Evolutionary conservation across 2,329 filamentous ascomycete species (phyloP).

Genomic region (Fusarium bulbicola): DNA sequence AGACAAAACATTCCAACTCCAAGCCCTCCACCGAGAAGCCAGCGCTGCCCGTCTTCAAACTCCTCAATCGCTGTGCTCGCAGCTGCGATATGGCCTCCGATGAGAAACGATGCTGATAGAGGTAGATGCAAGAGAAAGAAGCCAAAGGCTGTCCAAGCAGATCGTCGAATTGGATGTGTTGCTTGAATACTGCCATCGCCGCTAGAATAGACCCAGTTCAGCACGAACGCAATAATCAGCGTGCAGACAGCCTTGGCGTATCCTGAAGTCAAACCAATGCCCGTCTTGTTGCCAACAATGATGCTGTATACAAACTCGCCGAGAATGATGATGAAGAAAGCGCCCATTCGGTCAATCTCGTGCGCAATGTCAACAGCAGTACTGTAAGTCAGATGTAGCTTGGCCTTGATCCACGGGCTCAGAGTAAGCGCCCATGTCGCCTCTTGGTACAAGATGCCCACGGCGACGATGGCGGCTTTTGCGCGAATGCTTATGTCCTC

Average conservation of each 20-base stretch:
- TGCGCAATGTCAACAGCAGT: conserved; percentile 60
- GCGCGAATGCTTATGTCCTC: conserved; percentile 50
- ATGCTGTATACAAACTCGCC: conserved; percentile 60
- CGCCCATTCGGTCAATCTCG: conserved; percentile 59
- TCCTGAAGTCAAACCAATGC: conserved; percentile 53
- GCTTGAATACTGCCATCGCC: conserved; percentile 56
- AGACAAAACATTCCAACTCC: conserved; percentile 57
- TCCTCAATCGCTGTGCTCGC: conserved; percentile 50
- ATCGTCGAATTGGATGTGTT: conserved; percentile 57
- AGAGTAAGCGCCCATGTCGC: conserved; percentile 55
- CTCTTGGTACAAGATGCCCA: conserved; percentile 55
- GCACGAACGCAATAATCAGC: conserved; percentile 58
- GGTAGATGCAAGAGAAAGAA: conserved; percentile 58
- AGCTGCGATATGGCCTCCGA: conserved; percentile 57
- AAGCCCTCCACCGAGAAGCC: conserved; percentile 58
- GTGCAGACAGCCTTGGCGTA: conserved; percentile 58
- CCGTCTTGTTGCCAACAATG: conserved; percentile 57
- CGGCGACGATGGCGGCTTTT: conserved; percentile 54
- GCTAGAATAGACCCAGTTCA: conserved; percentile 61
- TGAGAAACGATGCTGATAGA: conserved; percentile 55
- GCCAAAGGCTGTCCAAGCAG: conserved; percentile 54
- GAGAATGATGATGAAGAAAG: conserved; percentile 62
- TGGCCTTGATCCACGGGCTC: conserved; percentile 54
- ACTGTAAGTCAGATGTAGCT: conserved; percentile 54
- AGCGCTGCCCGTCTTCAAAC: conserved; percentile 55